Evolutionary conservation across 2,329 filamentous ascomycete genomes (phyloP).

Genomic region (Akanthomyces uredinophilus): DNA sequence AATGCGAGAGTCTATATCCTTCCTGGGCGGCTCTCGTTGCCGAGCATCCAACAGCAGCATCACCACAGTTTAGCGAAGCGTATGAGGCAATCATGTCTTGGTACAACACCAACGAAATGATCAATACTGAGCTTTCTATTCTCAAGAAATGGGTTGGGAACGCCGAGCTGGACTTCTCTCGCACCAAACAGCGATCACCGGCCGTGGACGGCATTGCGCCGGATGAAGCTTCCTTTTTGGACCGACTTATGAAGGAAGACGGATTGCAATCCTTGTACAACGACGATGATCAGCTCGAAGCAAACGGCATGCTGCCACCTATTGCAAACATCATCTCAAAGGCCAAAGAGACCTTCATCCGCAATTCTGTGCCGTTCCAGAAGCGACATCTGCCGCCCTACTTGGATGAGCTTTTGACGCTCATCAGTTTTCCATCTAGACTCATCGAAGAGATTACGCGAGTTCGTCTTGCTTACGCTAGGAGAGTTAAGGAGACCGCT

Average conservation of each 20-base stretch:
- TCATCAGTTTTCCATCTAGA: constrained; percentile 95
- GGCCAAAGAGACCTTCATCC: constrained; percentile 85
- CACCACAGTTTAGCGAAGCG: constrained; percentile 71
- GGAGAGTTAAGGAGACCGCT: constrained; percentile 90
- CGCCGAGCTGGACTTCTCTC: constrained; percentile 84
- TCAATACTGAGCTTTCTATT: constrained; percentile 89
- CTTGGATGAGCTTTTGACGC: constrained; percentile 88
- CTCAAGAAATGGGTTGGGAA: constrained; percentile 97
- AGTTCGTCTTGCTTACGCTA: constrained; percentile 83
- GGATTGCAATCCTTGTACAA: constrained; percentile 88
- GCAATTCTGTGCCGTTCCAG: constrained; percentile 77
- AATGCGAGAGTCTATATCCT: constrained; percentile 79
- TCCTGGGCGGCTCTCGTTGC: constrained; percentile 68
- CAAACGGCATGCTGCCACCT: constrained; percentile 74
- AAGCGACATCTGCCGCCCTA: constrained; percentile 91
- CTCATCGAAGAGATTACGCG: constrained; percentile 96
- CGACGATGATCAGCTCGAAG: constrained; percentile 44
- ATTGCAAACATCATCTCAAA: constrained; percentile 86
- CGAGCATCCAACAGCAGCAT: constrained; percentile 72
- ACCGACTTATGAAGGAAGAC: constrained; percentile 92
- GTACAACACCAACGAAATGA: constrained; percentile 95
- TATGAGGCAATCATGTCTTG: constrained; percentile 88
- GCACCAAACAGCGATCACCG: constrained; percentile 63
- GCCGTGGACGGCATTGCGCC: constrained; percentile 60
- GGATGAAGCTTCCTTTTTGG: constrained; percentile 93